Evolutionary conservation across 179 eudicot genomes (phyloP).

Genomic region (Camellia oleifera): DNA sequence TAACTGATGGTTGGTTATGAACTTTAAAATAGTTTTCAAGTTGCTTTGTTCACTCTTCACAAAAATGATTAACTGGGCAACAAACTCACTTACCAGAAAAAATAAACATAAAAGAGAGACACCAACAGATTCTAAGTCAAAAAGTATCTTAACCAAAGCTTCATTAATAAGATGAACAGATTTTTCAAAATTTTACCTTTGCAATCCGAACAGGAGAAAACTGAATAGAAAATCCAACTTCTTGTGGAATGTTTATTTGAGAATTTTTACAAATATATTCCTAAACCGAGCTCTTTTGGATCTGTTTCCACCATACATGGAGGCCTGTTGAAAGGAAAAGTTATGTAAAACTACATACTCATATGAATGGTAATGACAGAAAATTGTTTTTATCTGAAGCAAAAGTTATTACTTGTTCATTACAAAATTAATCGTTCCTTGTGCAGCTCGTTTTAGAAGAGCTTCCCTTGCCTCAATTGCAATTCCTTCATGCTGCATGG

Average conservation of each 20-base stretch:
- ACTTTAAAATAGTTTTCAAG: background rate
- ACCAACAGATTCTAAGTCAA: background rate
- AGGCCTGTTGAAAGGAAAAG: constrained; percentile 34
- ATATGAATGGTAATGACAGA: background rate
- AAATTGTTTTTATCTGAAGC: background rate
- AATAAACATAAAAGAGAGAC: background rate
- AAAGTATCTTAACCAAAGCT: background rate
- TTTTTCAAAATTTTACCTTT: background rate
- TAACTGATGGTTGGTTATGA: background rate
- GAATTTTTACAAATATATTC: constrained; percentile 60
- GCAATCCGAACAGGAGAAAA: background rate
- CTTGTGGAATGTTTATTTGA: background rate
- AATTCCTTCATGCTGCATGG: constrained; percentile 80
- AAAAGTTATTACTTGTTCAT: constrained; percentile 67
- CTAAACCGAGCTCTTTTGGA: constrained; percentile 84
- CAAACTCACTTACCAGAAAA: background rate
- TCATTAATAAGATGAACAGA: background rate
- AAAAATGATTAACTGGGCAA: background rate
- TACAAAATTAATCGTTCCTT: constrained; percentile 72
- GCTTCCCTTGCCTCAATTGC: constrained; percentile 77
- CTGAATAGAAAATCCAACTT: background rate
- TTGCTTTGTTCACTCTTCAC: background rate
- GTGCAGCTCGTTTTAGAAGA: constrained; percentile 72
- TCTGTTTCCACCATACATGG: constrained; percentile 99
- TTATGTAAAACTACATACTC: background rate